These are phyloP conservation scores for Cylindrotheca fusiformis DNA, from an alignment of 108 stramenopile species.

Conservation along the genomic window DNA sequence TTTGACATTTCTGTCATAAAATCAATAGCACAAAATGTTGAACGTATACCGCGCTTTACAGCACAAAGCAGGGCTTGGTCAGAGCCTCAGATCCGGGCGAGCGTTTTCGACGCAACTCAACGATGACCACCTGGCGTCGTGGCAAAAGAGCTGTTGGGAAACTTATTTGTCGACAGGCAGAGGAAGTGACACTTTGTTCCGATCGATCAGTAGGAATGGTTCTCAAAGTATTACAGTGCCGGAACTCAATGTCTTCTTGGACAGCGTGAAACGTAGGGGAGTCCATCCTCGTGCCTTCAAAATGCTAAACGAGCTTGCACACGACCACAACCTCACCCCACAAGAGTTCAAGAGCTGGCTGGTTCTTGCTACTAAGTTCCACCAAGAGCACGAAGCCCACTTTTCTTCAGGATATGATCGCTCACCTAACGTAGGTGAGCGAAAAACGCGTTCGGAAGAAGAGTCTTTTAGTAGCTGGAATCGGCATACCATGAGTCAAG, in stretches of 20 bases:
- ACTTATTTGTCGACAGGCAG: constrained; percentile 53
- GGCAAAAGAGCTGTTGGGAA: constrained; percentile 36
- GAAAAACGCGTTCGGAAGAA: not conserved
- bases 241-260: constrained; percentile 53
- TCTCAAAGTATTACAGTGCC: constrained; percentile 24
- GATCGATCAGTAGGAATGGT: constrained; percentile 50
- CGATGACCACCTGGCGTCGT: constrained; percentile 9
- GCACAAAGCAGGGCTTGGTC: too few relatives aligned
- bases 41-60: too few relatives aligned
- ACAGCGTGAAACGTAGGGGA: constrained; percentile 16
- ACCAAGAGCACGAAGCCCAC: constrained; percentile 34
- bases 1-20: too few relatives aligned
- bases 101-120: not conserved
- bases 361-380: constrained; percentile 56
- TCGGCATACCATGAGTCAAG: constrained; percentile 33
- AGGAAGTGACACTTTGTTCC: constrained; percentile 53
- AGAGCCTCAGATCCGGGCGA: too few relatives aligned
- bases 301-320: constrained; percentile 17
- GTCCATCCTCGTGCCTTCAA: constrained; percentile 29
- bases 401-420: constrained; percentile 25
- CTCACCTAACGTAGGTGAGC: constrained; percentile 40
- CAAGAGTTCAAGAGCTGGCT: constrained; percentile 55
- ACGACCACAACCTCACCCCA: constrained; percentile 14
- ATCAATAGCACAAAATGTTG: too few relatives aligned
- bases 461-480: constrained; percentile 27